phyloP scores from a whole-genome alignment of 2,329 filamentous ascomycete genomes.

The Fusarium verrucosum region DNA sequence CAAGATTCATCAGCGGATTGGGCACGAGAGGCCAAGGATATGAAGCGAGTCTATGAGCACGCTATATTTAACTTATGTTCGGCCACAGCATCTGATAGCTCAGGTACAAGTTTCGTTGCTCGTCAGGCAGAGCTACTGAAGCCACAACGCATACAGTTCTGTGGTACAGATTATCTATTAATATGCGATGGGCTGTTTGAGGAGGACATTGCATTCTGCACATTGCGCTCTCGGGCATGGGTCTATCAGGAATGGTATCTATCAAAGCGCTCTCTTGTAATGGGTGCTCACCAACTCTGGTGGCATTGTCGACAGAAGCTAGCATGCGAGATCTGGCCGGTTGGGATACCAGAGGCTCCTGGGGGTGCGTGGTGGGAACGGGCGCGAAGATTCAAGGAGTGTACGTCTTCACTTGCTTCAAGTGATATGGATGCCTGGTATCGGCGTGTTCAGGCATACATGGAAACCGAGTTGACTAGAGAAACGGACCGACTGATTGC shows the following conservation, averaged over 20 bases:
- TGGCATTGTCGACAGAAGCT: background rate
- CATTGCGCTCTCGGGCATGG: background rate
- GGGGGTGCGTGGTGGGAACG: background rate
- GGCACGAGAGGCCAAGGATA: background rate
- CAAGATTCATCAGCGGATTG: background rate
- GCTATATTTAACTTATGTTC: background rate
- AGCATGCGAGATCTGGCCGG: background rate
- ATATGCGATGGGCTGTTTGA: accelerated
- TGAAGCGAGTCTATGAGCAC: slow-evolving; percentile 1
- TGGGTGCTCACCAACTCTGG: background rate
- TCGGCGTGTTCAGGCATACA: background rate
- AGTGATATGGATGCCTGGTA: background rate
- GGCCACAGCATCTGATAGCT: background rate
- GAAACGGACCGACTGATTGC: background rate
- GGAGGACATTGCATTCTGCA: background rate
- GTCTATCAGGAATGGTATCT: slow-evolving; percentile 6
- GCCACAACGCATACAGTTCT: accelerated
- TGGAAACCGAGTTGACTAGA: background rate
- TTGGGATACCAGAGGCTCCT: background rate
- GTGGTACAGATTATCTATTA: background rate
- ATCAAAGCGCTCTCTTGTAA: background rate
- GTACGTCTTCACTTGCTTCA: too few species aligned
- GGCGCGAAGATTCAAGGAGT: background rate
- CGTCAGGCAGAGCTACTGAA: accelerated
- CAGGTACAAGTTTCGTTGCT: background rate